Base-by-base conservation (phyloP, 805 yeast species). In the Metschnikowia shivogae region DNA sequence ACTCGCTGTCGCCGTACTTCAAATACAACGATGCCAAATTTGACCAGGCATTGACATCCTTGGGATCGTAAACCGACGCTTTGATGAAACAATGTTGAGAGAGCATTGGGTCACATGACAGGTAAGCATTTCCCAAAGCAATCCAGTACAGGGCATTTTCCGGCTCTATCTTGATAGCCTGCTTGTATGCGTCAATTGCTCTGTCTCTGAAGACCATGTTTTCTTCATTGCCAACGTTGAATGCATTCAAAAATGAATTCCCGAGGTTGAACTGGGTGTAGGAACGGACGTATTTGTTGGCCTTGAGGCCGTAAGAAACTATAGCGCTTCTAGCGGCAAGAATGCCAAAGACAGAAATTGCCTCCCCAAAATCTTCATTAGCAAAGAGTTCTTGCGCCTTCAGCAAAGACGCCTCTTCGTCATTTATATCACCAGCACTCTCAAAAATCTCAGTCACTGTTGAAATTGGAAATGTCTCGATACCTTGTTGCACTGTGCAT, bases 51-150 rank as follows among this genome's bases (percentile, higher is more conserved):
- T 67, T 67, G 3, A 84, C 77, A 45, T 86, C 86, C 43, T 79
- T 78, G 6, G 86, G 78, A 39, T 86, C 83, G 33, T 89, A 64
- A 0, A 86, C 73, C 2, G 82, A 66, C 0, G 97, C 90, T 50
- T 87, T 84, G 55, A 93, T 86, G 56, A 86, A 88, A 61, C 97
- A 89, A 65, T 93, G 99, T 64, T 93, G 99, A 0, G 97, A 73
- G 6, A 88, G 85, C 39, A 77, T 75, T 0, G 92, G 82, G 52
- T 81, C 85, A 4, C 72, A 63, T 3, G 79, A 66, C 44, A 82
- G 73, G 6, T 88, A 78, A 0, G 89, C 85, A 45, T 84, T 76
- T 11, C 98, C 99, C 26, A 92, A 70, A 0, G 86, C 83, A 43
- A 79, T 72, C 99, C 99, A 93, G 46, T 81, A 81, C 14, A 77